phyloP scores from a whole-genome alignment of 805 yeast species.

The Candida corydali region DNA sequence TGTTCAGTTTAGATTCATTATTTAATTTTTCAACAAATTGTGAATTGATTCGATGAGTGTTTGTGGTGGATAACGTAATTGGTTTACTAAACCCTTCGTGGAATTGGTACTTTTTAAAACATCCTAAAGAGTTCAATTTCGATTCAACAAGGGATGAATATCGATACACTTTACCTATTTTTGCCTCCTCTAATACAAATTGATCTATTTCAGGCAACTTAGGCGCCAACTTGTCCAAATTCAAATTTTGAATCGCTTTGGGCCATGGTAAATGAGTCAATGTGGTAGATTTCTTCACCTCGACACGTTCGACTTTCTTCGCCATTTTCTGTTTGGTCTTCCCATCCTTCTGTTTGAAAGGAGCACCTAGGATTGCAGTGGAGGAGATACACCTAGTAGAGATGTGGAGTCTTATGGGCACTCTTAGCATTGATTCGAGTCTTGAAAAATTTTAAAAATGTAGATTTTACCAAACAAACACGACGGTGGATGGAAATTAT shows the following conservation, averaged over 20 bases:
- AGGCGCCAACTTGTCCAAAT: slow-evolving; percentile 30
- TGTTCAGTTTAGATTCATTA: slow-evolving; percentile 34
- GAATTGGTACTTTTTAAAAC: slow-evolving; percentile 65
- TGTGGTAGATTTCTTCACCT: slow-evolving; percentile 5
- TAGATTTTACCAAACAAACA: too few relatives aligned
- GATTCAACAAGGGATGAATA: slow-evolving; percentile 41
- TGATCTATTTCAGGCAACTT: slow-evolving; percentile 15
- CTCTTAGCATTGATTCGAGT: neutral
- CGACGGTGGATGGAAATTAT: too few relatives aligned
- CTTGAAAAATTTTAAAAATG: neutral
- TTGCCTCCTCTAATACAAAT: slow-evolving; percentile 8
- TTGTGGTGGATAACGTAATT: slow-evolving; percentile 51
- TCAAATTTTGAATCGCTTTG: slow-evolving; percentile 32
- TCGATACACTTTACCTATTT: slow-evolving; percentile 15
- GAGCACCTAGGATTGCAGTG: slow-evolving; percentile 2
- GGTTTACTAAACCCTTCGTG: slow-evolving; percentile 64
- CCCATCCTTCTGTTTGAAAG: slow-evolving; percentile 19
- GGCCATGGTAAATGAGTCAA: slow-evolving; percentile 37
- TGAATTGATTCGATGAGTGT: slow-evolving; percentile 38
- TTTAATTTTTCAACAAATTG: slow-evolving; percentile 34
- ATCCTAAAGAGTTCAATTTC: slow-evolving; percentile 50
- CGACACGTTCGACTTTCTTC: slow-evolving; percentile 12
- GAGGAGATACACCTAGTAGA: neutral
- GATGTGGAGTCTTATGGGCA: too few relatives aligned
- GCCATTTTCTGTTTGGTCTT: slow-evolving; percentile 13